phyloP scores from a whole-genome alignment of 768 basidiomycete genomes.

The Mycena haematopus region DNA sequence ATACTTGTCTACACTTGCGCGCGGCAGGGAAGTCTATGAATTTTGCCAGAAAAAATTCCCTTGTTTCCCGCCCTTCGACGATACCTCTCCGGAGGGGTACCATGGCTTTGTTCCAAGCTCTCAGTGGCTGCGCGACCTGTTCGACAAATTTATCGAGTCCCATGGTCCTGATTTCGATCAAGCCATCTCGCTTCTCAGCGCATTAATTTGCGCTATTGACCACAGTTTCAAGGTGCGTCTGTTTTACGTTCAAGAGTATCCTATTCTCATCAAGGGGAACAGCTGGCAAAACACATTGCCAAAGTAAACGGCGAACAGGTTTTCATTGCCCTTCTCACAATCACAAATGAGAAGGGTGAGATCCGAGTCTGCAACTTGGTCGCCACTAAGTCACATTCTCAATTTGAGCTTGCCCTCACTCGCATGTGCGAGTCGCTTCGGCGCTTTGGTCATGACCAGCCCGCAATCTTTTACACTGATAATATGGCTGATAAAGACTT shows the following conservation, averaged over 20 bases:
- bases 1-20: constrained; percentile 5
- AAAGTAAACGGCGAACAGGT: no score
- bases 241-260: no score
- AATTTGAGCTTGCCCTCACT: constrained; percentile 36
- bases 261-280: no score
- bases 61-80: background rate
- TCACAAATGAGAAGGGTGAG: constrained; percentile 38
- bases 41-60: background rate
- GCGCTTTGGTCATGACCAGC: constrained; percentile 15
- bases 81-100: background rate
- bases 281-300: constrained; percentile 37
- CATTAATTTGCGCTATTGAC: background rate
- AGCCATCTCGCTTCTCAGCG: constrained; percentile 12
- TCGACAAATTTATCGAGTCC: constrained; percentile 33
- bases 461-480: constrained; percentile 25
- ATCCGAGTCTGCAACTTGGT: constrained; percentile 33
- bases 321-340: constrained; percentile 34
- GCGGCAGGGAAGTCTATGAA: background rate
- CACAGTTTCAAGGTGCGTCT: constrained; percentile 7
- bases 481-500: constrained; percentile 31
- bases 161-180: constrained; percentile 34
- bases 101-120: no score
- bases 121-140: constrained; percentile 33
- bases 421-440: constrained; percentile 34
- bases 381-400: constrained; percentile 40